Base-by-base conservation (phyloP, 1,284 basidiomycete genomes). In the Heterobasidion irregulare region DNA sequence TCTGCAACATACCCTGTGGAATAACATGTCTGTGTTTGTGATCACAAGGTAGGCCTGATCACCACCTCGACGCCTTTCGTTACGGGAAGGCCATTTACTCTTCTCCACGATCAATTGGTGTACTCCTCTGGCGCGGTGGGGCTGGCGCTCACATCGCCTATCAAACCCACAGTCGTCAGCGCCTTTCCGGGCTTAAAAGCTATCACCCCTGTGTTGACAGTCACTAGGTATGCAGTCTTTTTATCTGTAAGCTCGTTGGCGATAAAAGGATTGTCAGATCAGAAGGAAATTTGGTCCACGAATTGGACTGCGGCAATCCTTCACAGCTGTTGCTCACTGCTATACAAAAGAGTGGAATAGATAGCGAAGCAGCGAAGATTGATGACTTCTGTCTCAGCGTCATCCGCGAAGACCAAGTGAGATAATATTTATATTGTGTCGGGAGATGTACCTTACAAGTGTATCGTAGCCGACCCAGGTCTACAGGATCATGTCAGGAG, bases 31-130 rank as follows among this genome's bases (percentile, higher is more conserved):
- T 61, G 43, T 56, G 38, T 56, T 41, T 26, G 26, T 32, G 32
- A 32, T 36, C 38, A 47, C 12, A 62, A 91, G 84, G 68, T 90
- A 41, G 90, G 90, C 13, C 74, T 93, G 18, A 68, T 89, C 12
- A 86, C 84, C 0, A 77, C 90, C 0, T 86, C 88, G 0, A 95
- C 93, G 0, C 92, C 92, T 0, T 95, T 95, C 67, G 74, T 92
- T 18, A 94, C 91, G 0, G 90, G 89, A 9, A 74, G 86, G 18
- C 86, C 88, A 1, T 82, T 87, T 50, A 94, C 92, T 0, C 71
- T 95, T 2, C 84, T 93, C 60, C 70, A 80, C 59, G 80, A 84
- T 53, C 71, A 73, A 34, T 64, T 74, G 2, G 77, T 91, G 19
- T 69, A 79, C 59, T 80, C 79, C 0, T 70, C 78, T 1, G 93